Evolutionary conservation across 1,139 yeast genomes (phyloP), one percentile per base, ranked within the genome.

Genomic region (Williopsis jadinii): DNA sequence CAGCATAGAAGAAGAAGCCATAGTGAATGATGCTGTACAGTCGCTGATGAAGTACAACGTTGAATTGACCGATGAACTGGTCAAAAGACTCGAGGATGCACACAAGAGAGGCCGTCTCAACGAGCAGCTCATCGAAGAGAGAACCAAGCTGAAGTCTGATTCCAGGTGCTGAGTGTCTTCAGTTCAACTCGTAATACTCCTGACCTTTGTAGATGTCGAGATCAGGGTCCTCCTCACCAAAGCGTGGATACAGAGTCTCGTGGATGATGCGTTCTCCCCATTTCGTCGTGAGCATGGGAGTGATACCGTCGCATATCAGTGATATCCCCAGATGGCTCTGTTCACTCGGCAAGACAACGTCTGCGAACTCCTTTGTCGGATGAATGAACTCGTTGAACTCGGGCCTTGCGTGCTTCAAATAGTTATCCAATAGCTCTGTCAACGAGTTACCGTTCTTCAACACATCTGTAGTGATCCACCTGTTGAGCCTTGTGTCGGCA

Each of bases 301-400:
- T 26, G 27, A 35, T 35, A 2, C 95, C 95, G 56, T 85, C 92
- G n/a, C 85, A 77, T 10, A 88, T 73, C 45, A 88, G 68, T 9
- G 71, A 66, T 10, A 82, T 71, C 3, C 94, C 90, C 37, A 73
- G 68, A 3, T 56, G 56, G 27, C 70, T 64, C 38, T 77, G 80
- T 4, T 84, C 80, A 39, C 81, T 68, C 3, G 95, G 95, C 56
- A 88, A 70, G 35, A 88, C 77, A 12, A 87, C 78, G 59, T 88
- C 96, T 2, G 96, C 95, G 47, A 67, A 72, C 45, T 80, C 80
- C 59, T 84, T 83, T 2, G 96, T 86, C 30, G 85, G 87, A 36
- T 73, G 73, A 11, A 88, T 81, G 56, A 73, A 84, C 50, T 80
- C 76, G 48, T 71, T 75, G 83, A 83, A 84, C 55, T 88, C 96